Base-by-base conservation (phyloP, 2,329 filamentous ascomycete genomes). In the Aphanoascus verrucosus region DNA sequence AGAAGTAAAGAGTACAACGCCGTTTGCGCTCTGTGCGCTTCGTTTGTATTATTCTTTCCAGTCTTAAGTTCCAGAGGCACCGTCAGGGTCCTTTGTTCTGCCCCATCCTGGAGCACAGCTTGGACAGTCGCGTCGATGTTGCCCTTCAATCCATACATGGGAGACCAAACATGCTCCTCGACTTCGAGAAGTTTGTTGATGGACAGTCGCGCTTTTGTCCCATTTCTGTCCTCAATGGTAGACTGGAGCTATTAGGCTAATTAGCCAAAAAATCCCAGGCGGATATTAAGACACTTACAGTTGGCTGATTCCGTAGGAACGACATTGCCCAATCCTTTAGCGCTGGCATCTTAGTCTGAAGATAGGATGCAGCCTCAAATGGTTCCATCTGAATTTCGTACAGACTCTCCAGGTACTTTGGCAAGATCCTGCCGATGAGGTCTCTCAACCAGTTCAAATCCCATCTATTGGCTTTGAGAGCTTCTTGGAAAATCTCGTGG, bases 101-200 rank as follows among this genome's bases (percentile, higher is more conserved):
- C 73, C 23, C 82, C 80, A 54, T 94, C 85, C 53, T 80, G 75
- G 75, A 96, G 86, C 0, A 80, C 81, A 14, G 93, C 85, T 71
- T 98, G 88, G 0, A 98, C 86, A 0, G 93, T 97, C 28, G 93
- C 93, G 70, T 98, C 93, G 56, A 98, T 93, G 62, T 97, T 98
- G 31, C 93, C 93, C 68, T 98, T 98, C 14, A 98, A 75, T 0
- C 93, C 93, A 65, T 94, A 98, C 81, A 89, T 91, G 0, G 93
- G 93, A 5, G 91, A 97, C 93, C 93, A 98, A 28, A 98, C 83
- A 65, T 97, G 93, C 68, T 98, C 93, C 67, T 98, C 93, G 8
- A 98, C 87, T 65, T 97, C 93, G 12, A 98, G 83, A 28, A 98
- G 75, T 65, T 97, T 98, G 63, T 84, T 94, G 60, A 98, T 83